Evolutionary conservation across 169 alveolate genomes (phyloP).

Genomic region (Plasmodium billcollinsi): DNA sequence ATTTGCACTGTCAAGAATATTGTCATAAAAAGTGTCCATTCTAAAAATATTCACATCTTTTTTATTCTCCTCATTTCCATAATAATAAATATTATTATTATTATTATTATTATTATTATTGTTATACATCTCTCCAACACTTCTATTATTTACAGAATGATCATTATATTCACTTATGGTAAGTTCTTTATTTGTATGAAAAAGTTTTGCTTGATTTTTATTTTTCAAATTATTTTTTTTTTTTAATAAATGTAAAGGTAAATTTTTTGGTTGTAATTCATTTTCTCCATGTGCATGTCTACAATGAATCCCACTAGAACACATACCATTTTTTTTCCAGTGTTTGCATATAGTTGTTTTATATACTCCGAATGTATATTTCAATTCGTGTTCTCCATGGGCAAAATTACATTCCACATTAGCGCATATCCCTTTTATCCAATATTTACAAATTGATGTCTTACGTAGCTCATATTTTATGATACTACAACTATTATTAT

Average conservation of each 20-base stretch:
- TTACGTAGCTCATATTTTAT: slow-evolving; percentile 25
- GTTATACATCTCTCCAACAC: too few species aligned
- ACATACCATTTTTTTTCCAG: slow-evolving; percentile 81
- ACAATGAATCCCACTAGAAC: slow-evolving; percentile 81
- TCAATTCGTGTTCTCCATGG: slow-evolving; percentile 82
- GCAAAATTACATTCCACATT: slow-evolving; percentile 84
- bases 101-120: too few species aligned
- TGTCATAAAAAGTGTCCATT: too few species aligned
- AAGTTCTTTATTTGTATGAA: background rate
- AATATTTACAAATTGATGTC: slow-evolving; percentile 83
- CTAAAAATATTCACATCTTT: too few species aligned
- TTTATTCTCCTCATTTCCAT: too few species aligned
- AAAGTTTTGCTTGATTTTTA: background rate
- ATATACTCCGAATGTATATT: slow-evolving; percentile 82
- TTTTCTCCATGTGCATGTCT: slow-evolving; percentile 87
- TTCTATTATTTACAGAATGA: too few species aligned
- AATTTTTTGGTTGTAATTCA: slow-evolving; percentile 83
- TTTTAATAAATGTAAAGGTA: slow-evolving; percentile 79
- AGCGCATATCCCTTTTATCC: slow-evolving; percentile 84
- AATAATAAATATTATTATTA: too few species aligned
- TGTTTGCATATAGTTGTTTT: slow-evolving; percentile 85
- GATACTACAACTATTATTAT: background rate
- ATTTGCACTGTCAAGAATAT: too few species aligned
- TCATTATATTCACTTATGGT: background rate
- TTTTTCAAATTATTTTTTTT: slow-evolving; percentile 67